A percentile compares a stretch with the other conserved stretches of the same genome.
phyloP scores from a whole-genome alignment of 179 eudicot species.

The Actinidia chinensis region DNA sequence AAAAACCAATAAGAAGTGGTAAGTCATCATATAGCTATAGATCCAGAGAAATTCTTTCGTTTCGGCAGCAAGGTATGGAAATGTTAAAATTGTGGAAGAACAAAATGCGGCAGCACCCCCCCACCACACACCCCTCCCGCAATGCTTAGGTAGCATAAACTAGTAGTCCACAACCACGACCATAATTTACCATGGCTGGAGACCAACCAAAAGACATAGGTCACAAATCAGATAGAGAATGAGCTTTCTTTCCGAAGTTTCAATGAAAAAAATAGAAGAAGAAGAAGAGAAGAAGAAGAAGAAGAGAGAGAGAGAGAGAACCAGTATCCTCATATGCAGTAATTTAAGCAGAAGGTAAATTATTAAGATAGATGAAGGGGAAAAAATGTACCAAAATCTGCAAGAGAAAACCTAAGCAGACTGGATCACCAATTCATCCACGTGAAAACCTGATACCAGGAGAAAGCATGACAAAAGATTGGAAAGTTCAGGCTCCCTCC shows the following conservation, averaged over 20 bases:
- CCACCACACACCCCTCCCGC: too few relatives aligned
- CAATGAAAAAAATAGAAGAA: too few relatives aligned
- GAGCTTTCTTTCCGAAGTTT: too few relatives aligned
- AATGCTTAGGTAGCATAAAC: neutral
- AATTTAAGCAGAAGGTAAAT: neutral
- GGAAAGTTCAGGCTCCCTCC: constrained; percentile 1
- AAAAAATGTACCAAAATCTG: neutral
- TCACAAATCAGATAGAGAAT: neutral
- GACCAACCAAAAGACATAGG: neutral
- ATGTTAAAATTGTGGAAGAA: neutral
- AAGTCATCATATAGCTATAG: neutral
- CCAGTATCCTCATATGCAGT: neutral
- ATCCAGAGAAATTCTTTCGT: neutral
- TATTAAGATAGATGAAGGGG: neutral
- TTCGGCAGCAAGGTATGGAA: neutral
- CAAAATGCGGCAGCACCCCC: neutral
- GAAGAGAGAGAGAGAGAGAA: neutral
- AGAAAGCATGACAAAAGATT: neutral
- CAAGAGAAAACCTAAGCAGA: neutral
- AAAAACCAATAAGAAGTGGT: neutral
- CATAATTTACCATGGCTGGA: neutral
- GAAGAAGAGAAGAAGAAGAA: neutral
- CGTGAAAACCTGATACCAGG: neutral
- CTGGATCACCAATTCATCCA: neutral
- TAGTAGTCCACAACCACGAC: neutral